Evolutionary conservation across 108 stramenopile genomes (phyloP).

Genomic region (Skeletonema menzelii): DNA sequence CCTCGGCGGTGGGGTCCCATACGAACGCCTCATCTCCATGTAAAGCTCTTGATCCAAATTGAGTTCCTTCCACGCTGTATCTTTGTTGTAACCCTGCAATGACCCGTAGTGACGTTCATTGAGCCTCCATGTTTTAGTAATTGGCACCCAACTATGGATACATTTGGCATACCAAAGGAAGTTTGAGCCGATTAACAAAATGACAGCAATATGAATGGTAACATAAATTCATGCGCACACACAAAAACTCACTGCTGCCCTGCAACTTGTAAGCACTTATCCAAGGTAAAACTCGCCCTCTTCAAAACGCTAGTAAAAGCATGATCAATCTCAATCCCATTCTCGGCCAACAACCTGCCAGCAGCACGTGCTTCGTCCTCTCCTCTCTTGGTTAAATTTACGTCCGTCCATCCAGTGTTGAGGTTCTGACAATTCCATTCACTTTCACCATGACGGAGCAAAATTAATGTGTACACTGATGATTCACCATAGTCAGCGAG

Average conservation of each 20-base stretch:
- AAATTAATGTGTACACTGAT: slow-evolving; percentile 70
- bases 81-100: slow-evolving; percentile 86
- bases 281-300: slow-evolving; percentile 72
- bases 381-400: slow-evolving; percentile 70
- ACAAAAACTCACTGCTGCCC: slow-evolving; percentile 58
- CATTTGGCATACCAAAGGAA: neutral
- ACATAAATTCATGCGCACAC: neutral
- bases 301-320: slow-evolving; percentile 80
- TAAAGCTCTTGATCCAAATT: slow-evolving; percentile 78
- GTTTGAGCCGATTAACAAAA: neutral
- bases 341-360: slow-evolving; percentile 71
- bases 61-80: slow-evolving; percentile 70
- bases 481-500: slow-evolving; percentile 79
- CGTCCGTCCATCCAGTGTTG: slow-evolving; percentile 88
- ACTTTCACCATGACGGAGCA: slow-evolving; percentile 82
- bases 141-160: slow-evolving; percentile 66
- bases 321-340: slow-evolving; percentile 85
- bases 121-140: slow-evolving; percentile 81
- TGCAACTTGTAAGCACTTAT: slow-evolving; percentile 79
- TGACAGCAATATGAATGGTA: neutral
- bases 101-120: slow-evolving; percentile 91
- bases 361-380: slow-evolving; percentile 77
- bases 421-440: slow-evolving; percentile 82
- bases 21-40: slow-evolving; percentile 83
- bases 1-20: slow-evolving; percentile 66